Base-by-base conservation (phyloP, 2,329 filamentous ascomycete species). In the Aspergillus fructus region DNA sequence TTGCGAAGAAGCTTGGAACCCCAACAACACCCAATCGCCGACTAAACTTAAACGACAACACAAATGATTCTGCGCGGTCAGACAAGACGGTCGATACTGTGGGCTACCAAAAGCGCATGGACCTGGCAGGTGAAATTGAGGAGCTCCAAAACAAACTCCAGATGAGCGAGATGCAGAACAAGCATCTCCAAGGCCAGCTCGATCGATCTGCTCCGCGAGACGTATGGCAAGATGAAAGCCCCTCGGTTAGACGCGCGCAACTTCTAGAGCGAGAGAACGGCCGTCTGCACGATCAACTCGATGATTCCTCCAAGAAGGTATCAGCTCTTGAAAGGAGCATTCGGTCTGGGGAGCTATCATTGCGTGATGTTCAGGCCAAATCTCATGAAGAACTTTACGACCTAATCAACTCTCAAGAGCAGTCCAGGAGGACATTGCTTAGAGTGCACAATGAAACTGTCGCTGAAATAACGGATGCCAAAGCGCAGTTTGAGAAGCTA, bases 301-400 rank as follows among this genome's bases (percentile, higher is more conserved):
- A 97, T 73, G 92, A 97, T 72, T 97, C 93, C 3, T 83, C 89
- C 17, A 93, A 91, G 80, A 97, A 97, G 77, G 89, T 97, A 2
- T 96, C 93, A 6, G 85, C 89, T 0, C 78, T 97, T 21, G 94
- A 97, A 75, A 89, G 90, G 71, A 92, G 87, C 59, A 88, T 97
- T 56, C 89, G 89, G 57, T 90, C 88, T 37, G 94, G 93, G 12
- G 90, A 97, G 72, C 80, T 97, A 5, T 94, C 91, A 0, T 81
- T 97, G 43, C 89, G 92, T 49, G 93, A 97, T 73, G 86, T 97
- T 46, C 93, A 97, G 73, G 89, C 93, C 2, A 93, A 90, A 71
- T 96, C 92, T 5, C 92, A 97, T 66, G 93, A 97, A 70, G 94
- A 97, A 73, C 86, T 97, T 17, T 89, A 96, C 62, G 92, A 97